Evolutionary conservation across 306 rosid genomes (phyloP).

Genomic region (Trifolium repens): DNA sequence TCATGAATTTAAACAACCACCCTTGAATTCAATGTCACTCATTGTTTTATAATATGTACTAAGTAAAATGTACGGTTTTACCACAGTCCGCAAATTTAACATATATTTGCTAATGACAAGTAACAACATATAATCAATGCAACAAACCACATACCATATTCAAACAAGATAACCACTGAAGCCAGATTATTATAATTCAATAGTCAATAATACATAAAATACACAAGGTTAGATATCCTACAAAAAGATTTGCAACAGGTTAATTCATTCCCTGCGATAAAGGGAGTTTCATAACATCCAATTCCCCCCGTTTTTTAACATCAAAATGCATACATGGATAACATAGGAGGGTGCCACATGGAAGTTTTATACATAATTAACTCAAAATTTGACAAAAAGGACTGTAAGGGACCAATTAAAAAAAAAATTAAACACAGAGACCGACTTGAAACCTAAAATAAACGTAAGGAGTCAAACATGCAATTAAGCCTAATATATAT

Average conservation of each 20-base stretch:
- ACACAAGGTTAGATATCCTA: not conserved
- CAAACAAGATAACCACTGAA: not conserved
- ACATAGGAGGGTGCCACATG: no score
- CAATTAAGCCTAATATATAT: no score
- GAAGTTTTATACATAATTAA: no score
- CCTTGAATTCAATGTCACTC: not conserved
- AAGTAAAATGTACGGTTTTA: not conserved
- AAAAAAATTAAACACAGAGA: no score
- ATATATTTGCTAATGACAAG: not conserved
- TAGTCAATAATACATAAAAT: not conserved
- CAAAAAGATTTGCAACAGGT: not conserved
- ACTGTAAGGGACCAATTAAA: no score
- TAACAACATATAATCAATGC: not conserved
- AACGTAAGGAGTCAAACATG: no score
- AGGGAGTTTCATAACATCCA: not conserved
- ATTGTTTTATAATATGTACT: no score
- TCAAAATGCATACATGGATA: not conserved
- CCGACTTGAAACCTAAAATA: no score
- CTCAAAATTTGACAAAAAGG: no score
- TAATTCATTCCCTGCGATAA: not conserved
- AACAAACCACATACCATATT: not conserved
- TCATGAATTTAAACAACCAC: constrained; percentile 1
- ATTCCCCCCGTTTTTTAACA: not conserved
- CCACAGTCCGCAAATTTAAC: not conserved
- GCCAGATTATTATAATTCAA: not conserved